Percentiles rank a stretch among this genome's conserved stretches.
phyloP scores from a whole-genome alignment of 164 flowering plant species.

The Piper longum region DNA sequence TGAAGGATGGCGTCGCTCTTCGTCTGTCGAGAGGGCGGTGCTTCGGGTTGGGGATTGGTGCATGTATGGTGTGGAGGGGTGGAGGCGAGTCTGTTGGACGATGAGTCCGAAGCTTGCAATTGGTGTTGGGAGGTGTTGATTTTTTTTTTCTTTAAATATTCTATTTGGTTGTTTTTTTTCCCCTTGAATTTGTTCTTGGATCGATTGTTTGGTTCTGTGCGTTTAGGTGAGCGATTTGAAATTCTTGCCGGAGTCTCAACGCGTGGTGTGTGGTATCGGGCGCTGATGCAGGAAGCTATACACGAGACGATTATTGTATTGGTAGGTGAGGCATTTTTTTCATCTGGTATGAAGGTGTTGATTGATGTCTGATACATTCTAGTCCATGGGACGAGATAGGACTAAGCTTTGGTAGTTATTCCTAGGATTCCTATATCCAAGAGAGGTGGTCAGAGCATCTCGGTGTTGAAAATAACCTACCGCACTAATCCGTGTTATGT shows the following conservation, averaged over 20 bases:
- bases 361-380: neutral
- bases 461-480: too few relatives aligned
- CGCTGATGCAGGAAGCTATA: conserved; percentile 68
- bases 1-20: conserved; percentile 23
- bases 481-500: too few relatives aligned
- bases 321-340: conserved; percentile 27
- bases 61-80: conserved; percentile 46
- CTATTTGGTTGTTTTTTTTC: neutral
- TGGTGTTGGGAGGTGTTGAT: conserved; percentile 96
- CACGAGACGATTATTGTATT: conserved; percentile 68
- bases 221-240: conserved; percentile 68
- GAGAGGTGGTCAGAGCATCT: too few relatives aligned
- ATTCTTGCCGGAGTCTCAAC: conserved; percentile 39
- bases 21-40: conserved; percentile 50
- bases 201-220: neutral
- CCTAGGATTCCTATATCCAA: too few relatives aligned
- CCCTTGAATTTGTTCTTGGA: neutral
- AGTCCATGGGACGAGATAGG: too few relatives aligned
- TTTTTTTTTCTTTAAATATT: neutral
- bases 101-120: conserved; percentile 44
- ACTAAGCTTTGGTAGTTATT: too few relatives aligned
- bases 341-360: neutral
- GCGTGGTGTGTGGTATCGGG: conserved; percentile 34
- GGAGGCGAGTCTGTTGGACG: conserved; percentile 84
- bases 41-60: conserved; percentile 57